Conservation (phyloP, 768 basidiomycete genomes). For the Dacryopinax primogenitus region DNA sequence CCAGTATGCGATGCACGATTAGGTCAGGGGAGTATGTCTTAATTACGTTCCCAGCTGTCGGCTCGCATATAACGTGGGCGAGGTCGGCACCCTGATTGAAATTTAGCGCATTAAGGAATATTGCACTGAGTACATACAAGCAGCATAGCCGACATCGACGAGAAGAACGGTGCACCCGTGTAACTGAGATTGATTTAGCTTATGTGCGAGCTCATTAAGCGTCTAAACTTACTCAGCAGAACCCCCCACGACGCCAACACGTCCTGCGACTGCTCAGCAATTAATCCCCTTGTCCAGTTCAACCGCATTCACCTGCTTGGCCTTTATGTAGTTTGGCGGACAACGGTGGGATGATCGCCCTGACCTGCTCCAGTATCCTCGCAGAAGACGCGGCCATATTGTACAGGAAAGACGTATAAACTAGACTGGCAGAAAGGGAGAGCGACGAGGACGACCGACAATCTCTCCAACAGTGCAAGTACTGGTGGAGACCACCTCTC, state of each 20-base stretch:
- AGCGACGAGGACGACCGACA: background rate
- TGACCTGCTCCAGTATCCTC: constrained; percentile 54
- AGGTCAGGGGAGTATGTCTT: constrained; percentile 95
- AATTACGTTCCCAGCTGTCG: constrained; percentile 80
- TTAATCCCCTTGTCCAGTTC: background rate
- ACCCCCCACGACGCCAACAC: constrained; percentile 88
- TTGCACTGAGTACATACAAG: constrained; percentile 36
- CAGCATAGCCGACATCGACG: constrained; percentile 78
- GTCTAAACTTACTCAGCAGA: constrained; percentile 71
- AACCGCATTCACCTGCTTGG: constrained; percentile 55
- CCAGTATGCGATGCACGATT: constrained; percentile 89
- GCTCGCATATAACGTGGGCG: constrained; percentile 95
- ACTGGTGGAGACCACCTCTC: background rate
- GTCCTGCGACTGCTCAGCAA: constrained; percentile 35
- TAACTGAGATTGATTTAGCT: constrained; percentile 42
- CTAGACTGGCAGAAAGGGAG: background rate
- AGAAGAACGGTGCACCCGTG: constrained; percentile 93
- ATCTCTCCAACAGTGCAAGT: background rate
- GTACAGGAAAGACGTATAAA: constrained; percentile 6
- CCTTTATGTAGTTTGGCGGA: constrained; percentile 86
- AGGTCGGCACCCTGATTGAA: constrained; percentile 67
- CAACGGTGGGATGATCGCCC: constrained; percentile 78
- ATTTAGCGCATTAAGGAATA: constrained; percentile 19
- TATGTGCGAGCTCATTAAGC: constrained; percentile 3
- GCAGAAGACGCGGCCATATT: constrained; percentile 28